phyloP scores from a whole-genome alignment of 345 rosid species.

The Angophora floribunda region DNA sequence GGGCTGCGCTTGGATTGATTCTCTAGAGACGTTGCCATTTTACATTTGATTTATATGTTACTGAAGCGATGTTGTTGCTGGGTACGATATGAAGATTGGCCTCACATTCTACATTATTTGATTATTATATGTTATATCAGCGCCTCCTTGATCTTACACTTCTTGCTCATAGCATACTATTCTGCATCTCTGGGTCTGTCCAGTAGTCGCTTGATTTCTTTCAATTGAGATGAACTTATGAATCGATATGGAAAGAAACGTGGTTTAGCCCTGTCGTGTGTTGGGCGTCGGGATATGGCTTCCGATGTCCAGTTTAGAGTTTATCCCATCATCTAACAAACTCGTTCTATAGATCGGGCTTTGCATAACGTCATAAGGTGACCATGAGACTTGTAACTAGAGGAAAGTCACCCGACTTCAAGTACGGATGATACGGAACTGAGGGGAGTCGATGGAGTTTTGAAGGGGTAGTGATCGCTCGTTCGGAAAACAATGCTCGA shows the following conservation, averaged over 20 bases:
- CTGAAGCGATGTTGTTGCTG: not conserved
- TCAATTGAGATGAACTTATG: not conserved
- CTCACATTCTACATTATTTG: not conserved
- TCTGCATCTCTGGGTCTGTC: not conserved
- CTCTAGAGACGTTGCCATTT: not conserved
- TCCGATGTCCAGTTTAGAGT: not conserved
- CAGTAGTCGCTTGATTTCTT: not conserved
- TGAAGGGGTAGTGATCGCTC: not conserved
- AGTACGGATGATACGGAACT: not conserved
- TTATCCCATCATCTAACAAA: not conserved
- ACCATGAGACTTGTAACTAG: not conserved
- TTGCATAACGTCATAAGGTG: not conserved
- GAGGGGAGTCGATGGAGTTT: not conserved
- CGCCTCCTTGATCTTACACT: not conserved
- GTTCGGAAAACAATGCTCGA: not conserved
- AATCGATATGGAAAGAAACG: not conserved
- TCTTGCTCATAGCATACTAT: not conserved
- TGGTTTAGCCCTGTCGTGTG: not conserved
- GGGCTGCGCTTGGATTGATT: slow-evolving; percentile 3
- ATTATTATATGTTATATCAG: not conserved
- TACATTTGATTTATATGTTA: not conserved
- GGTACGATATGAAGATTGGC: not conserved
- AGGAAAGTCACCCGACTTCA: not conserved
- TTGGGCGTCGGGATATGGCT: not conserved
- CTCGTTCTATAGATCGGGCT: not conserved